Conservation (phyloP, 2,329 filamentous ascomycete species). For the Fusarium setosum region DNA sequence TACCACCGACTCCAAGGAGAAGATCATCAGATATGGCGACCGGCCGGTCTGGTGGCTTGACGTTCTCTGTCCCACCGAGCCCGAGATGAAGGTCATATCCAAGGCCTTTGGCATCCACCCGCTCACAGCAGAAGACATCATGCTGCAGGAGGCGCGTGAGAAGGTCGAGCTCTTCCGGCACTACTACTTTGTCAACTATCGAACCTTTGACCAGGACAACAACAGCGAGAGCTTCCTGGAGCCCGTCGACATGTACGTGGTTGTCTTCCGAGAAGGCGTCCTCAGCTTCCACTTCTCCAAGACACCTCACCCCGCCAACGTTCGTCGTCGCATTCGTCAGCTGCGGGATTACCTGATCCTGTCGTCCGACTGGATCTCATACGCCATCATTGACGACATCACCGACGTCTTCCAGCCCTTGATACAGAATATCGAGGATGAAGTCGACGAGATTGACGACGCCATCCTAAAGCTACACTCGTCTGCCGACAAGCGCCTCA, state of each 20-base stretch:
- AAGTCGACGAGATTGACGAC: conserved; percentile 97
- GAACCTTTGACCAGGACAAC: conserved; percentile 95
- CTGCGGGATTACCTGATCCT: conserved; percentile 93
- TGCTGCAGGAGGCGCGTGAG: conserved; percentile 96
- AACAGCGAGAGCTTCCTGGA: conserved; percentile 91
- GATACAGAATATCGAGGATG: conserved; percentile 92
- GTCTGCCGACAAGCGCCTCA: conserved; percentile 55
- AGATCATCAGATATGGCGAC: conserved; percentile 74
- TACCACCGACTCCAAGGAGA: conserved; percentile 48
- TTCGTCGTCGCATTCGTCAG: conserved; percentile 91
- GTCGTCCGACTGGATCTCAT: conserved; percentile 97
- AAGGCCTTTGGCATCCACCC: conserved; percentile 97
- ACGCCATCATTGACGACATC: conserved; percentile 97
- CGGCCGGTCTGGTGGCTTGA: conserved; percentile 98
- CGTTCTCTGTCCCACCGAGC: conserved; percentile 88
- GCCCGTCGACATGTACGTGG: conserved; percentile 96
- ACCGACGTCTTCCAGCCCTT: conserved; percentile 95
- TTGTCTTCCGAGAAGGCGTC: conserved; percentile 95
- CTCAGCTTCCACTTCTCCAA: conserved; percentile 98
- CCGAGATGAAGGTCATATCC: conserved; percentile 93
- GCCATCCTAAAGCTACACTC: conserved; percentile 86
- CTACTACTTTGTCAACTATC: conserved; percentile 99
- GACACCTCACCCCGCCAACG: conserved; percentile 95
- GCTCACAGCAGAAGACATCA: conserved; percentile 93
- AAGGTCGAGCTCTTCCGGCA: conserved; percentile 98